A percentile compares a stretch with the other conserved stretches of the same genome.
These are phyloP conservation scores for Yamadazyma jaroonii DNA, from an alignment of 1,139 yeast species.

Conservation along the genomic window DNA sequence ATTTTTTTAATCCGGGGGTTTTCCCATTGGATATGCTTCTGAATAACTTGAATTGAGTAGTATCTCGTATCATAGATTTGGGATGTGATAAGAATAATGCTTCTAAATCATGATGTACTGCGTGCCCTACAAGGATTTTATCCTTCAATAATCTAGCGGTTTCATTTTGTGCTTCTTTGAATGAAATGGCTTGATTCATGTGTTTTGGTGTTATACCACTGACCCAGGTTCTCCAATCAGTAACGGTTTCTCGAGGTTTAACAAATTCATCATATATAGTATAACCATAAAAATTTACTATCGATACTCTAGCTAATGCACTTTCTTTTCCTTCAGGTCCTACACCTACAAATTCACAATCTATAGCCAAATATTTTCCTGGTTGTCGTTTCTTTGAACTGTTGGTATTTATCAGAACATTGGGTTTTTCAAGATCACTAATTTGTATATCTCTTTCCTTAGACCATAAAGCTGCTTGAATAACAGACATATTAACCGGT, in stretches of 20 bases:
- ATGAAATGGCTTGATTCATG: slow-evolving; percentile 64
- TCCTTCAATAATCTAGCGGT: slow-evolving; percentile 50
- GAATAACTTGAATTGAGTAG: slow-evolving; percentile 62
- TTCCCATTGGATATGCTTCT: slow-evolving; percentile 60
- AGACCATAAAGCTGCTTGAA: slow-evolving; percentile 30
- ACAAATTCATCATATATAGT: slow-evolving; percentile 72
- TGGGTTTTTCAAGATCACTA: slow-evolving; percentile 11
- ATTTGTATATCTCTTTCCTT: slow-evolving; percentile 23
- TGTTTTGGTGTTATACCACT: slow-evolving; percentile 76
- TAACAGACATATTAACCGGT: slow-evolving; percentile 12
- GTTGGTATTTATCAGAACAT: slow-evolving; percentile 1
- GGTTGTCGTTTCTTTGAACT: slow-evolving; percentile 32
- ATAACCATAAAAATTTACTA: slow-evolving; percentile 80
- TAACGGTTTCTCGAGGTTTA: slow-evolving; percentile 68
- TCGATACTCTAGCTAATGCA: slow-evolving; percentile 80
- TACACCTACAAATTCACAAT: slow-evolving; percentile 93
- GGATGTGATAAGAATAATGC: slow-evolving; percentile 71
- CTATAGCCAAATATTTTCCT: slow-evolving; percentile 79
- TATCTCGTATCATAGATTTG: slow-evolving; percentile 62
- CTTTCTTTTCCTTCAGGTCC: slow-evolving; percentile 70
- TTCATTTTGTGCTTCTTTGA: slow-evolving; percentile 61
- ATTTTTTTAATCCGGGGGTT: slow-evolving; percentile 69
- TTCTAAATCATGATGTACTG: slow-evolving; percentile 74
- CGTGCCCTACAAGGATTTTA: slow-evolving; percentile 77
- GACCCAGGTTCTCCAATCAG: slow-evolving; percentile 95